Evolutionary conservation across 495 filamentous ascomycete genomes (phyloP), one percentile per base, ranked within the genome.

Genomic region (Penicillium verhagenii): DNA sequence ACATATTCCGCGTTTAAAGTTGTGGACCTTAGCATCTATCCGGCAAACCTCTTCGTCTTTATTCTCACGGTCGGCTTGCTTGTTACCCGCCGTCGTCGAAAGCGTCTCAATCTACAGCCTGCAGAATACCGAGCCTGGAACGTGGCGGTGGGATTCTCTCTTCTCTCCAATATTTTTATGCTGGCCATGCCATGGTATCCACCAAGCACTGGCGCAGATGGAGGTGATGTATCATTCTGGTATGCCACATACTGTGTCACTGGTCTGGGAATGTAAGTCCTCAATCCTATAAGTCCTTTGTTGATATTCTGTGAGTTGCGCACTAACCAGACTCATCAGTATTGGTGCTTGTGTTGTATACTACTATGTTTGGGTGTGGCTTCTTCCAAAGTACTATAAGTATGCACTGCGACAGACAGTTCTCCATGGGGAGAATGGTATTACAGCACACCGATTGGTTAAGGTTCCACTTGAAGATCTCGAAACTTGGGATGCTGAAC

Each of bases 171-270:
- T 28, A 26, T 82, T 0, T 87, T 84, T 56, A 68, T 84, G 47
- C 63, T 88, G 19, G 71, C 82, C 9, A 82, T 82, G 63, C 85
- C 85, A 5, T 88, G 85, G 86, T 86, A 84, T 52, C 84, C 85
- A 23, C 85, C 85, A 0, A 72, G 70, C 1, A 72, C 66, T 3
- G 85, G 85, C 0, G 72, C 75, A 0, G 73, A 71, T 37, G 81
- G 78, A 1, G 84, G 84, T 0, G 77, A 83, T 52, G 82, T 87
- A 2, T 84, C 78, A 45, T 87, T 88, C 58, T 87, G 83, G 83
- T 87, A 87, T 53, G 84, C 73, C 4, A 86, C 84, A 6, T 86
- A 87, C 52, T 69, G 74, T 19, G 82, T 80, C 3, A 72, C 75
- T 9, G 82, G 82, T 2, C 70, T 86, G 33, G 80, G 65, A 19